Evolutionary conservation across 805 yeast genomes (phyloP), one percentile per base, ranked within the genome.

Genomic region (Ogataea nitratoaversa): DNA sequence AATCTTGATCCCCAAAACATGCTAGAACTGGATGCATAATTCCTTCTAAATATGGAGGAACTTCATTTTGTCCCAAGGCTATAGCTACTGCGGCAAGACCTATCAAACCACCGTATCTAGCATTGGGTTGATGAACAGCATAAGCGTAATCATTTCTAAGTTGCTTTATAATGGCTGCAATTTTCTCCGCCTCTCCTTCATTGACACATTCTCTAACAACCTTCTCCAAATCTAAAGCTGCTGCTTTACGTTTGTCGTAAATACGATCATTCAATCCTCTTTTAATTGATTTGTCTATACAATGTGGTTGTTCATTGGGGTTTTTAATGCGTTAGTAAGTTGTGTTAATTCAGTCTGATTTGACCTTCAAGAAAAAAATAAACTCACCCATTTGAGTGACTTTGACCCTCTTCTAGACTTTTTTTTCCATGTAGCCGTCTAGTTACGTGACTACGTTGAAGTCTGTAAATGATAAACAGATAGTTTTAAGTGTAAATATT

Each of bases 51-150:
- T 87, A 91, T 41, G 69, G 68, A 0, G 96, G 93, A 27, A 93
- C 87, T 35, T 90, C 91, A 50, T 78, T 78, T 30, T 75, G 73
- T 2, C 98, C 97, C 23, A 93, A 65, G 0, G 98, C 98, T 41
- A 93, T 90, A 0, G 96, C 89, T 4, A 89, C 93, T 11, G 96
- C 95, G 5, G 98, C 99, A 16, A 93, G 67, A 0, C 98, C 98
- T 49, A 95, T 91, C 31, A 91, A 71, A 0, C 98, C 97, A 14
- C 99, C 99, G 70, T 89, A 90, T 52, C 96, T 76, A 5, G 95
- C 87, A 71, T 84, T 72, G 37, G 96, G 79, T 64, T 86, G 81
- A 68, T 90, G 85, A 41, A 84, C 76, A 30, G 96, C 77, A 67
- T 87, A 83, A 0, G 91, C 88, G 56, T 77, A 84, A 50, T 84